Evolutionary conservation across 352 stramenopile genomes (phyloP).

Genomic region (Globisporangium rhizosaccharum): DNA sequence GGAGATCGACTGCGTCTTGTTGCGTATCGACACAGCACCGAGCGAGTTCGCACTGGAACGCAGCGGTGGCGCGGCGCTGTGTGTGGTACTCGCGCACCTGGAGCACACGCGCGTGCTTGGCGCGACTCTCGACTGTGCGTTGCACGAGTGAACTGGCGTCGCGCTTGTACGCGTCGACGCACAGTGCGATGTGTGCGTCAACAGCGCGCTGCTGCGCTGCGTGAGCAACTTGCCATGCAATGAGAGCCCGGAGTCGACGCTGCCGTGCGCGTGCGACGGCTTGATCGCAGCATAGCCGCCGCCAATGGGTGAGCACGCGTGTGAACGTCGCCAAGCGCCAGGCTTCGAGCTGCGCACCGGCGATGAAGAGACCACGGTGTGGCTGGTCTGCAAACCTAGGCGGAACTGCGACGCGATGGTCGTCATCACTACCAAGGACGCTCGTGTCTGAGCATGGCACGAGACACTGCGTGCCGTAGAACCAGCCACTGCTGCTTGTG

Average conservation of each 20-base stretch:
- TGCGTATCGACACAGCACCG: constrained; percentile 32
- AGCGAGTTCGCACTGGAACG: constrained; percentile 27
- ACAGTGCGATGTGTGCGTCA: constrained; percentile 15
- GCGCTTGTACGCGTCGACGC: constrained; percentile 12
- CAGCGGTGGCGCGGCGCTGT: constrained; percentile 13
- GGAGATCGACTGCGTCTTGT: constrained; percentile 24
- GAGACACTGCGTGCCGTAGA: constrained; percentile 34
- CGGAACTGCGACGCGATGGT: constrained; percentile 1
- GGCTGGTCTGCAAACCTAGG: constrained; percentile 20
- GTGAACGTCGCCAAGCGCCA: constrained; percentile 13
- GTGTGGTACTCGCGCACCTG: constrained; percentile 20
- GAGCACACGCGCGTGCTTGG: constrained; percentile 15
- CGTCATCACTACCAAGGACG: background rate
- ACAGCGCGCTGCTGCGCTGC: constrained; percentile 27
- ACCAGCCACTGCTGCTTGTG: constrained; percentile 29
- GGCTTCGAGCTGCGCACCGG: constrained; percentile 19
- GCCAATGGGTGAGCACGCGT: constrained; percentile 20
- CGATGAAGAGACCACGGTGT: constrained; percentile 22
- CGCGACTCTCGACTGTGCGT: constrained; percentile 15
- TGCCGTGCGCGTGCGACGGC: constrained; percentile 9
- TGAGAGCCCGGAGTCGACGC: constrained; percentile 10
- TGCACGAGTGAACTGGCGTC: constrained; percentile 15
- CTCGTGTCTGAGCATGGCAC: constrained; percentile 9
- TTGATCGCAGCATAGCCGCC: constrained; percentile 16
- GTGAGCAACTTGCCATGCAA: constrained; percentile 16